These are phyloP conservation scores for Tylopilus sp. DNA, from an alignment of 768 basidiomycete species.

Conservation along the genomic window DNA sequence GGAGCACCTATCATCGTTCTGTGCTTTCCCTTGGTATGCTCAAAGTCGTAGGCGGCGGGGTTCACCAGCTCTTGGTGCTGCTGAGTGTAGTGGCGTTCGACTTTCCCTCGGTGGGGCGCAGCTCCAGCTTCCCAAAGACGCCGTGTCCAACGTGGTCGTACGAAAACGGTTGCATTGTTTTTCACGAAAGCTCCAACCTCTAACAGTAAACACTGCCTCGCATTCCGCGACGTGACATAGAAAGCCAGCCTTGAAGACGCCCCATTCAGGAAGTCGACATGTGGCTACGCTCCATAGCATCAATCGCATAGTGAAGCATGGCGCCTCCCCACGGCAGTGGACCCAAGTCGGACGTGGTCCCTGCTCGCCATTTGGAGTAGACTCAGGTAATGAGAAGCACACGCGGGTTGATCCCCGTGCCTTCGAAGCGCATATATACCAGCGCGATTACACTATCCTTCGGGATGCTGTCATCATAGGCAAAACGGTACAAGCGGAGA, in stretches of 20 bases:
- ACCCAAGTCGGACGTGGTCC: slow-evolving; percentile 10
- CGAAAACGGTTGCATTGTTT: not conserved
- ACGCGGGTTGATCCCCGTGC: slow-evolving; percentile 25
- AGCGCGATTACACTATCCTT: slow-evolving; percentile 7
- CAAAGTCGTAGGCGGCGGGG: too few species aligned
- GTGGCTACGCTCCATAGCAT: slow-evolving; percentile 2
- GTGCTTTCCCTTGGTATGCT: not conserved
- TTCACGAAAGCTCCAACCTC: slow-evolving; percentile 7
- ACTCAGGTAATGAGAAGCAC: slow-evolving; percentile 17
- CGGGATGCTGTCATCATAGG: slow-evolving; percentile 29
- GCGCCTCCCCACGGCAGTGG: slow-evolving; percentile 11
- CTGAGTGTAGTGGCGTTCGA: slow-evolving; percentile 1
- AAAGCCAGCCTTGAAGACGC: slow-evolving; percentile 1
- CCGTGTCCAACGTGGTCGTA: slow-evolving; percentile 1
- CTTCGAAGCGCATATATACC: slow-evolving; percentile 18
- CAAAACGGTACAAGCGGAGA: slow-evolving; percentile 19
- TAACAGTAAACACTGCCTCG: slow-evolving; percentile 20
- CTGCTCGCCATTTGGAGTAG: slow-evolving; percentile 16
- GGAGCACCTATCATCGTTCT: not conserved
- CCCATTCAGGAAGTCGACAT: slow-evolving; percentile 5
- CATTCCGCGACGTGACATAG: slow-evolving; percentile 1
- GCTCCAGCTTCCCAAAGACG: not conserved
- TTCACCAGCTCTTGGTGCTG: too few species aligned
- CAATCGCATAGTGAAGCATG: slow-evolving; percentile 4
- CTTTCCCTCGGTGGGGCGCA: not conserved